Base-by-base conservation (phyloP, 1,284 basidiomycete species). In the Sanghuangporus weigelae region DNA sequence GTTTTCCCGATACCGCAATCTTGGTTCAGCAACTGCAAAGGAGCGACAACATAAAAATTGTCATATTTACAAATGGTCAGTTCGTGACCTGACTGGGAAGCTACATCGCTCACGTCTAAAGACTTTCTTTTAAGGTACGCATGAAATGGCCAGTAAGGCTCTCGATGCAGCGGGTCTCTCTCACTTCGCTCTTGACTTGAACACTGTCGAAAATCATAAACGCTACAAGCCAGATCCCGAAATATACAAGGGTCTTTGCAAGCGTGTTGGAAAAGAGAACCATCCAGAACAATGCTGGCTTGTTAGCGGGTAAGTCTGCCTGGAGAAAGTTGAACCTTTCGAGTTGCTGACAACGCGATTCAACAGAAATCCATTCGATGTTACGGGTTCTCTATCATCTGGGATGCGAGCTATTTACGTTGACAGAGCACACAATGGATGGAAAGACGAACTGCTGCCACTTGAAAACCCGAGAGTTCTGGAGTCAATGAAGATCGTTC, bases 291-390 rank as follows among this genome's bases (percentile, higher is more conserved):
- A 70, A 26, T 68, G 73, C n/a, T 75, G 71, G 70, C 69, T 76
- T 12, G 70, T 75, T 31, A 75, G 74, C 64, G 73, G 73, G 74
- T 74, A 58, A 58, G 71, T 67, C 23, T n/a, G 2, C 57, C 12
- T 65, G 42, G 12, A 19, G 50, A 19, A 16, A 12, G 2, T 49
- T 55, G 42, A 38, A n/a, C 12, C 3, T 57, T 48, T 50, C 10
- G 21, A 10, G 35, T 59, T 40, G 57, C 35, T 40, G 12, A 16
- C 14, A 12, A 38, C 23, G 46, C 11, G 26, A 23, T 31, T 38
- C 50, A 35, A 56, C 5, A 75, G 73, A 36, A 76, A 75, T 62
- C 73, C 74, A 10, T 76, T 76, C 63, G 74, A 76, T 63, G 69
- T 75, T 16, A 70, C 70, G n/a, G 74, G 74, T 12, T 73, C 74